phyloP scores from a whole-genome alignment of 768 basidiomycete species.

The Agrocybe chaxingu region DNA sequence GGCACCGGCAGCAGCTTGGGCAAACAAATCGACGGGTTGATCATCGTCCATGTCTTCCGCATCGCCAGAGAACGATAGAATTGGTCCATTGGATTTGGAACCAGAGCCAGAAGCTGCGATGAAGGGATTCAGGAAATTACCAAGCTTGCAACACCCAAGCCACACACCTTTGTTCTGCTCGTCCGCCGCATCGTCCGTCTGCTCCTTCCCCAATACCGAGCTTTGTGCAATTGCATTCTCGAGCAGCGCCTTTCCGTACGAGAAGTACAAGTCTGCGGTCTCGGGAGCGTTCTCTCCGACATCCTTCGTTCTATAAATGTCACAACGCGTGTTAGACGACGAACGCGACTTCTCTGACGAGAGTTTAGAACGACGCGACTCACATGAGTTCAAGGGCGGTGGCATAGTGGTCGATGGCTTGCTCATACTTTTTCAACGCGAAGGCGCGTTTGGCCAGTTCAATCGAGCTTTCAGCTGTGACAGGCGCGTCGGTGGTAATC shows the following conservation, averaged over 20 bases:
- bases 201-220: conserved; percentile 88
- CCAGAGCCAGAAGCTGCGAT: conserved; percentile 29
- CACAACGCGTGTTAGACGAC: conserved; percentile 15
- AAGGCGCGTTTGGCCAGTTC: conserved; percentile 87
- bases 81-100: conserved; percentile 43
- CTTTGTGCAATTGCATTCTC: conserved; percentile 88
- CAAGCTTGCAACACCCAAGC: background rate
- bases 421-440: conserved; percentile 82
- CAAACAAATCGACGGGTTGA: conserved; percentile 62
- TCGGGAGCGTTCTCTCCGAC: conserved; percentile 80
- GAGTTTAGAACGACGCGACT: conserved; percentile 35
- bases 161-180: conserved; percentile 35
- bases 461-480: conserved; percentile 53
- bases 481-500: conserved; percentile 11
- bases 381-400: conserved; percentile 81
- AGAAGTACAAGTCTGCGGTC: conserved; percentile 84
- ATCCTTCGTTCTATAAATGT: conserved; percentile 55
- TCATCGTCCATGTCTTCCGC: conserved; percentile 60
- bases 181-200: conserved; percentile 50
- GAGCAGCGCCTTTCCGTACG: conserved; percentile 89
- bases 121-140: conserved; percentile 5
- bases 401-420: conserved; percentile 82
- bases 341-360: conserved; percentile 6
- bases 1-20: conserved; percentile 43
- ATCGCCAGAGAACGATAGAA: conserved; percentile 81